Evolutionary conservation across 129 eudicot species (phyloP), one percentile per base, ranked within the genome.

Genomic region (Smallanthus sonchifolius): DNA sequence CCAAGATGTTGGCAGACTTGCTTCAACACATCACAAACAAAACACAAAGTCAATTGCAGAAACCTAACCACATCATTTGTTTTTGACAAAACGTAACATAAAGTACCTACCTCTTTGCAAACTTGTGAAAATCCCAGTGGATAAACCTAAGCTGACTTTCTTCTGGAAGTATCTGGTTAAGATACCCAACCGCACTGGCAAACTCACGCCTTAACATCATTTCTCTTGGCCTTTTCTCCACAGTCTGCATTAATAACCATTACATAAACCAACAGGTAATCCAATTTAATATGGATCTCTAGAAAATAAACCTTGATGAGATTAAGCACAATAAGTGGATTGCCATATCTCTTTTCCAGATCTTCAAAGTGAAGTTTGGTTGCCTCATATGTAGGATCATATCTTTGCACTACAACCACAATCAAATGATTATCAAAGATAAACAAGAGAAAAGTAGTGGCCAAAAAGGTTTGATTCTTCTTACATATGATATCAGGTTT

Each of bases 71-170:
- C 15, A 5, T 70, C 35, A 37, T 47, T 30, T n/a, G 44, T 59
- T 73, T 71, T 47, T 36, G 40, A 68, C 57, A 69, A 72, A 24
- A 24, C 30, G 1, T 24, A 24, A 71, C 63, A 74, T 36, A 42
- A 37, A n/a, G 43, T 9, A 15, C 34, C 59, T 81, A 90, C 98
- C 95, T 87, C 84, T 93, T 93, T 0, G 98, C 97, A 74, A 93
- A 93, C 86, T 93, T 93, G 87, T 93, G 95, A 60, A 93, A 93
- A 86, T 93, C 98, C 98, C 98, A 93, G 69, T 93, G 98, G 30
- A 93, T 90, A 83, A 93, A 93, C 63, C 88, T 83, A 57, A 93
- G 86, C 77, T 84, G 89, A 57, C 85, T 88, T 83, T 90, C 98
- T 80, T 90, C 89, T 34, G 96, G 68, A 64, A 94, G 86, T 69